A percentile compares a stretch with the other conserved stretches of the same genome.
phyloP scores from a whole-genome alignment of 768 basidiomycete species.

The Lactifluus rugatus region DNA sequence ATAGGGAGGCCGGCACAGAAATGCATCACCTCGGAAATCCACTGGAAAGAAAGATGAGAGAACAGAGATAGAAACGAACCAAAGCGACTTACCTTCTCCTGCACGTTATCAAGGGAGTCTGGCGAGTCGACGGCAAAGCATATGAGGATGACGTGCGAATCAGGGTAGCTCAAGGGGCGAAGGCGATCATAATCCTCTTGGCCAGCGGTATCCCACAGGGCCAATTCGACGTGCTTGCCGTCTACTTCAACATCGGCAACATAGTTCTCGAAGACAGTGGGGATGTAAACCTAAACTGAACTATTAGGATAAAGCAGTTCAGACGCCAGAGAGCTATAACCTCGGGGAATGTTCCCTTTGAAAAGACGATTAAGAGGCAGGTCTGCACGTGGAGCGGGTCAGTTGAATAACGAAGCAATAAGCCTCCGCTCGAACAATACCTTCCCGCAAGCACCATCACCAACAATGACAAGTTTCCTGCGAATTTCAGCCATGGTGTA shows the following conservation, averaged over 20 bases:
- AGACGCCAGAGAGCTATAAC: slow-evolving; percentile 30
- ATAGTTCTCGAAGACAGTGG: slow-evolving; percentile 99
- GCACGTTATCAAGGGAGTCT: slow-evolving; percentile 97
- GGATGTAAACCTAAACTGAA: slow-evolving; percentile 79
- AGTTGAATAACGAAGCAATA: background rate
- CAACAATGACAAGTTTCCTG: slow-evolving; percentile 98
- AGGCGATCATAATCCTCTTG: slow-evolving; percentile 99
- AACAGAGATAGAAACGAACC: background rate
- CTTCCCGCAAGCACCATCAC: slow-evolving; percentile 97
- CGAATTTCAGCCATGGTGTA: slow-evolving; percentile 86
- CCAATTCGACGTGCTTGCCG: slow-evolving; percentile 96
- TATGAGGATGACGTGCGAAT: slow-evolving; percentile 99
- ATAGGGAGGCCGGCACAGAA: slow-evolving; percentile 92
- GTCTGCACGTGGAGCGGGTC: slow-evolving; percentile 7
- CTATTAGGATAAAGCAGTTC: background rate
- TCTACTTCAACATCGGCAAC: slow-evolving; percentile 98
- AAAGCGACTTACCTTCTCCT: slow-evolving; percentile 78
- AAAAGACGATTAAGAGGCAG: slow-evolving; percentile 81
- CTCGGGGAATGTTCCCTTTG: slow-evolving; percentile 94
- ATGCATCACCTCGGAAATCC: slow-evolving; percentile 98
- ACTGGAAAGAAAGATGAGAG: slow-evolving; percentile 38
- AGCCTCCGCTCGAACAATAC: slow-evolving; percentile 28
- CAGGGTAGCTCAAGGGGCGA: slow-evolving; percentile 93
- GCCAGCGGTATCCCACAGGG: slow-evolving; percentile 99
- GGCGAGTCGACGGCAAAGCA: slow-evolving; percentile 98